Percentiles rank a stretch among this genome's conserved stretches.
Conservation (phyloP, 1,284 basidiomycete species). For the Irpex sp. region DNA sequence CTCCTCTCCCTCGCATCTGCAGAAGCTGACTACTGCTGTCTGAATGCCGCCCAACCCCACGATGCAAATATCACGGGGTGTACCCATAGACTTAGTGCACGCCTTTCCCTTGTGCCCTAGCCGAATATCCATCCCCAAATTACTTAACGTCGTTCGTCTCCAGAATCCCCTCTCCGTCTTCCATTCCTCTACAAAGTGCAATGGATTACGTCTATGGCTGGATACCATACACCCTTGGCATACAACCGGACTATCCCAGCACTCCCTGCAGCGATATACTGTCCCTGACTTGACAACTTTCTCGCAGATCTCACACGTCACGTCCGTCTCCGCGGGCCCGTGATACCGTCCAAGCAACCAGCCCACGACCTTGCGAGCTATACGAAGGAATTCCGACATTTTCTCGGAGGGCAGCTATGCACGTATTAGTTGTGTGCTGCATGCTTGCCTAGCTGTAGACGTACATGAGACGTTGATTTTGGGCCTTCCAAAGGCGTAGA, state of each 20-base stretch:
- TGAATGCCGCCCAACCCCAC: neutral
- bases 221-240: conserved; percentile 3
- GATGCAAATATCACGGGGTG: conserved; percentile 1
- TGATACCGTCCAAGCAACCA: neutral
- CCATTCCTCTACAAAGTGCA: conserved; percentile 11
- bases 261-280: conserved; percentile 7
- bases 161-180: conserved; percentile 1
- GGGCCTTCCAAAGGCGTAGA: too few species aligned
- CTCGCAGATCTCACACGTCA: neutral
- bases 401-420: neutral
- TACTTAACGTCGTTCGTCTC: neutral
- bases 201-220: conserved; percentile 2
- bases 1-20: neutral
- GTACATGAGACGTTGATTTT: too few species aligned
- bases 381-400: neutral
- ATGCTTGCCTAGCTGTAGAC: too few species aligned
- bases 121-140: conserved; percentile 2
- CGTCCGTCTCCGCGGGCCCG: neutral
- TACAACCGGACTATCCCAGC: neutral
- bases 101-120: conserved; percentile 7
- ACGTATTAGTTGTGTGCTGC: too few species aligned
- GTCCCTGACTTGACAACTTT: neutral
- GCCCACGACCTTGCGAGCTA: neutral
- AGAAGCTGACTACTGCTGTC: conserved; percentile 1
- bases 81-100: neutral